Evolutionary conservation across 495 filamentous ascomycete species (phyloP).

Genomic region (Penicillium atrosanguineum): DNA sequence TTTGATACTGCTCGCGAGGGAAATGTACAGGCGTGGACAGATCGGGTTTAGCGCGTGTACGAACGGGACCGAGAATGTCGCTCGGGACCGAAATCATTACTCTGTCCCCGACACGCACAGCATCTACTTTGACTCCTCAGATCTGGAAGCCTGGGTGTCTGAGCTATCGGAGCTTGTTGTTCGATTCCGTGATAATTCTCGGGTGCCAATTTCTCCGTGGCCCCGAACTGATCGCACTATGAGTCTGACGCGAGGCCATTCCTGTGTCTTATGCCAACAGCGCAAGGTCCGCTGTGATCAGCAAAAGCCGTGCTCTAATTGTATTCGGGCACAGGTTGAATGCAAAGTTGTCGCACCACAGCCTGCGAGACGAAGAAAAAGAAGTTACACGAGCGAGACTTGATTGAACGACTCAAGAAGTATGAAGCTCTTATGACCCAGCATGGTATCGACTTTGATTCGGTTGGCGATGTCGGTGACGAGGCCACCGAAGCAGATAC

Average conservation of each 20-base stretch:
- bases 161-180: background rate
- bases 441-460: constrained; percentile 27
- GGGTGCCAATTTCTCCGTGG: background rate
- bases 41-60: background rate
- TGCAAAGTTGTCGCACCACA: constrained; percentile 25
- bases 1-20: background rate
- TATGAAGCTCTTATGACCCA: constrained; percentile 28
- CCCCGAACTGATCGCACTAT: background rate
- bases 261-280: constrained; percentile 29
- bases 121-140: background rate
- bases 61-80: background rate
- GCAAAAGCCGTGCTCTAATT: constrained; percentile 31
- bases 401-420: constrained; percentile 21
- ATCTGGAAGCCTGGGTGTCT: background rate
- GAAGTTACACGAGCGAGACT: constrained; percentile 16
- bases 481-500: background rate
- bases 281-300: constrained; percentile 40
- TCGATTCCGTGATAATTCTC: background rate
- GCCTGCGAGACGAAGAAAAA: constrained; percentile 19
- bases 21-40: background rate
- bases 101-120: background rate
- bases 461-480: constrained; percentile 1
- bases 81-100: background rate
- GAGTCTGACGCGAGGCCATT: constrained; percentile 9
- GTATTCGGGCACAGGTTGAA: constrained; percentile 24